These are phyloP conservation scores for Blastobotrys malaysiensis DNA, from an alignment of 1,139 yeast genomes.

Conservation along the genomic window DNA sequence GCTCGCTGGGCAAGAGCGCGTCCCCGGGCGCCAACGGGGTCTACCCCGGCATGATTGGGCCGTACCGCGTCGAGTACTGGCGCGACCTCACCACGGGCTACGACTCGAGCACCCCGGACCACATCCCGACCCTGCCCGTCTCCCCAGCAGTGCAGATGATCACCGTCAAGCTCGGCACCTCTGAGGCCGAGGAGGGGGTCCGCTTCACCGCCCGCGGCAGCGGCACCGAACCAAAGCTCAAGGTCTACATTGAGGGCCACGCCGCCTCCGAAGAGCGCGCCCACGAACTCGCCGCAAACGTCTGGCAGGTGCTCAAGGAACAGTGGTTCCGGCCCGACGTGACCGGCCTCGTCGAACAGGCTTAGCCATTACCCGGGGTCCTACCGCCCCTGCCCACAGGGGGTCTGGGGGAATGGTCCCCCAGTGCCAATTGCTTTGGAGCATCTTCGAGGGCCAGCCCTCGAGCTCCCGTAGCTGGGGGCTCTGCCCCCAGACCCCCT, in stretches of 20 bases:
- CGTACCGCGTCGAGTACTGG: slow-evolving; percentile 56
- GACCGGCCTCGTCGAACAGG: slow-evolving; percentile 17
- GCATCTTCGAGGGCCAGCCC: too few relatives aligned
- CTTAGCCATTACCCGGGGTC: too few relatives aligned
- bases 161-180: slow-evolving; percentile 45
- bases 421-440: too few relatives aligned
- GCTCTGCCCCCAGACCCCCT: too few relatives aligned
- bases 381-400: too few relatives aligned
- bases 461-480: too few relatives aligned
- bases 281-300: slow-evolving; percentile 45
- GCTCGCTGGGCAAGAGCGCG: slow-evolving; percentile 20
- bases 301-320: slow-evolving; percentile 56
- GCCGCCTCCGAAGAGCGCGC: slow-evolving; percentile 47
- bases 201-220: slow-evolving; percentile 89
- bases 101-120: slow-evolving; percentile 59
- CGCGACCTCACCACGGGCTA: slow-evolving; percentile 81
- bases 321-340: slow-evolving; percentile 33
- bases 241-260: slow-evolving; percentile 81
- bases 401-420: too few relatives aligned
- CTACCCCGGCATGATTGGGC: slow-evolving; percentile 47
- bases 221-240: slow-evolving; percentile 94
- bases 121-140: slow-evolving; percentile 60
- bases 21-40: slow-evolving; percentile 3
- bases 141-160: slow-evolving; percentile 82
- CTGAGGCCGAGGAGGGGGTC: slow-evolving; percentile 36